Conservation (phyloP, 2,329 filamentous ascomycete species). For the Pyrenochaeta sp. region DNA sequence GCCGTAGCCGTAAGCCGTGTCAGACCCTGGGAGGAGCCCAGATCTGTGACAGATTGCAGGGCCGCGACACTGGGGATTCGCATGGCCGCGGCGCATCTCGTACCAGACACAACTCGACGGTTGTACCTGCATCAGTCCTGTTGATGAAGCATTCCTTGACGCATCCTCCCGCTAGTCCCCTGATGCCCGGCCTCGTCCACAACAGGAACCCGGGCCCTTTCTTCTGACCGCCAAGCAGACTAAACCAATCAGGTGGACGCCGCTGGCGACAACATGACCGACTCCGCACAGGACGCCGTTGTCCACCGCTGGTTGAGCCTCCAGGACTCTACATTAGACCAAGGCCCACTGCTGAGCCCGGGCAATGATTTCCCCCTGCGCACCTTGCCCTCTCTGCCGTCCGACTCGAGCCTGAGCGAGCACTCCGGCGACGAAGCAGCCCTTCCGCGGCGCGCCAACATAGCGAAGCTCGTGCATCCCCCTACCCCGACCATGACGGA, state of each 20-base stretch:
- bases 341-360: conserved; percentile 38
- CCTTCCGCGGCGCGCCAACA: conserved; percentile 20
- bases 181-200: conserved; percentile 22
- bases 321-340: conserved; percentile 33
- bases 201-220: conserved; percentile 12
- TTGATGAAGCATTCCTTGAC: conserved; percentile 20
- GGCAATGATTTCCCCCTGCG: conserved; percentile 48
- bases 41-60: conserved; percentile 15
- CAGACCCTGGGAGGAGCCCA: conserved; percentile 3
- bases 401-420: conserved; percentile 32
- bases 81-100: conserved; percentile 3
- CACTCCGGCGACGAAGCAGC: conserved; percentile 24
- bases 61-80: conserved; percentile 13
- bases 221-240: conserved; percentile 11
- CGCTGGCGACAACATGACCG: conserved; percentile 22
- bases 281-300: conserved; percentile 28
- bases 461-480: conserved; percentile 40
- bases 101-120: conserved; percentile 1
- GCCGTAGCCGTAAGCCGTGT: not conserved
- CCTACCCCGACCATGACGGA: conserved; percentile 43
- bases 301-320: conserved; percentile 43
- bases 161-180: conserved; percentile 23
- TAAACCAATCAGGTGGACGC: conserved; percentile 24
- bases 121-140: conserved; percentile 22
- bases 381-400: conserved; percentile 45